Base-by-base conservation (phyloP, 1,139 yeast species). In the Pichia sp. region DNA sequence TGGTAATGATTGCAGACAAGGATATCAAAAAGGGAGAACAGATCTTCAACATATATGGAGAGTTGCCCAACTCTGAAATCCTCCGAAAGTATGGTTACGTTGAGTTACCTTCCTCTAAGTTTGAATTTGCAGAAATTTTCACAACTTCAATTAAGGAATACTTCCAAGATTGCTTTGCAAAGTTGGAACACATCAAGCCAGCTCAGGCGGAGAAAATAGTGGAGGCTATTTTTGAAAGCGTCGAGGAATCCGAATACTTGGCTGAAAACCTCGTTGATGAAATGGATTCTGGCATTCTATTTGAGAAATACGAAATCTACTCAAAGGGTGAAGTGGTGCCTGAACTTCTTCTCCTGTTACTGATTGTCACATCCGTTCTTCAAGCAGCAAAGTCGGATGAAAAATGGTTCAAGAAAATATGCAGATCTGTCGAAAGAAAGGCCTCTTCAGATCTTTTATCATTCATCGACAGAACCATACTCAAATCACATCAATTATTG, bases 81-180 rank as follows among this genome's bases (percentile, higher is more conserved):
- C 65, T 91, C 40, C 73, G 98, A 50, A 70, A 95, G 38, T 91
- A 88, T 48, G 98, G 98, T 0, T 91, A 85, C 51, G 93, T 85
- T 17, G 96, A 91, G 58, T 58, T 66, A 41, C 68, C 67, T 11
- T 88, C 88, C 0, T 84, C 95, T 1, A 73, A 71, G 35, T 75
- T 66, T 53, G 97, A 91, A 55, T 81, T 84, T 49, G 96, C 81
- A 7, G 97, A 91, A 55, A 52, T 91, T 3, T 68, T 78, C 1
- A 44, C 78, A 32, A 34, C 45, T 0, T 50, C 52, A 4, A 64
- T 81, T 15, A 62, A 61, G 29, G 48, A 42, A 22, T 61, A 55
- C 28, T 67, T 68, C 34, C 43, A 62, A 2, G 47, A 51, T 0
- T 46, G 30, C 30, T 61, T 39, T 42, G 26, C 30, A 11, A 33